Percentiles rank a stretch among this genome's conserved stretches.
Evolutionary conservation across 495 filamentous ascomycete species (phyloP).

Genomic region (Neurospora tetraspora): DNA sequence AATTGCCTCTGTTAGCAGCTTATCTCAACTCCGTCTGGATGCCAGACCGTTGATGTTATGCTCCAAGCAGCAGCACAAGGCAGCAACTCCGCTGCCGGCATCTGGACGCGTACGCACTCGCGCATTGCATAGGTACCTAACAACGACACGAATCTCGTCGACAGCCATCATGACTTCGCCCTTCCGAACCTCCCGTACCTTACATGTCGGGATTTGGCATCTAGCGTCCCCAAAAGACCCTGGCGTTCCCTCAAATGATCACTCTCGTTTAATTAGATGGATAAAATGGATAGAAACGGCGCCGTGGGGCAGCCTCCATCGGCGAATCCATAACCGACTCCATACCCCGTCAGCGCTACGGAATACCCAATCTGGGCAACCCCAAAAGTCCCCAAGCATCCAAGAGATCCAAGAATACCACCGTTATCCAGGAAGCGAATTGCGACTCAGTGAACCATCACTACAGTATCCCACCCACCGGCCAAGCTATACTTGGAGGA

Average conservation of each 20-base stretch:
- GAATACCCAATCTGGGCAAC: background rate
- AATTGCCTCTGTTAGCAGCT: background rate
- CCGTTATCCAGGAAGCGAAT: background rate
- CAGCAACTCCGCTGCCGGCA: background rate
- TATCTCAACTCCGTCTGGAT: background rate
- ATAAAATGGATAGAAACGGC: background rate
- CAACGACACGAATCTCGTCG: background rate
- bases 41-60: background rate
- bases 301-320: background rate
- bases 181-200: background rate
- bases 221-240: background rate
- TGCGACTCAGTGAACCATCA: background rate
- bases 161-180: background rate
- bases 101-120: background rate
- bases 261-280: background rate
- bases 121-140: background rate
- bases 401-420: background rate
- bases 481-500: background rate
- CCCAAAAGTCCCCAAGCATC: background rate
- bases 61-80: background rate
- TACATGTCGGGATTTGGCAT: background rate
- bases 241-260: background rate
- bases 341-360: background rate
- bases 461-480: background rate
- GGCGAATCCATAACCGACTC: background rate